Conservation (phyloP, 306 rosid genomes). For the Quercus berberidifolia region DNA sequence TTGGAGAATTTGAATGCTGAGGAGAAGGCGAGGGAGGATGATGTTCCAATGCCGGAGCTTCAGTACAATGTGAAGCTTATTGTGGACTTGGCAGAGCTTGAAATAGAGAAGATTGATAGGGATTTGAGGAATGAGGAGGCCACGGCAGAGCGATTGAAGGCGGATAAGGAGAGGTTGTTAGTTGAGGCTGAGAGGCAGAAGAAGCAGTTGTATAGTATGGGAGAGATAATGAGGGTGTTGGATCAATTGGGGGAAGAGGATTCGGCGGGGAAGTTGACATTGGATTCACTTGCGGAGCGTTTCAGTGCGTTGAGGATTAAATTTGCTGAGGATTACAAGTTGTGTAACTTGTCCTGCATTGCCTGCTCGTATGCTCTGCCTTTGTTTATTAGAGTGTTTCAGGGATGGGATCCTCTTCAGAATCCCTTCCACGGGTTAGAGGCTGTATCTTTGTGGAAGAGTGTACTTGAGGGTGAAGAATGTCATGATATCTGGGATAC, state of each 20-base stretch:
- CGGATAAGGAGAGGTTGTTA: constrained; percentile 67
- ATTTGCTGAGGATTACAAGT: constrained; percentile 63
- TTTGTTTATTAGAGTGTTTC: constrained; percentile 75
- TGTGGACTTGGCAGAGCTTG: constrained; percentile 46
- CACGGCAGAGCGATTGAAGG: constrained; percentile 44
- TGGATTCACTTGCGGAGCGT: constrained; percentile 67
- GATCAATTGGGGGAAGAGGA: constrained; percentile 57
- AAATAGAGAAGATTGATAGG: constrained; percentile 51
- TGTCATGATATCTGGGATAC: neutral
- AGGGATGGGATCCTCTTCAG: constrained; percentile 91
- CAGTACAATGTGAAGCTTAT: constrained; percentile 49
- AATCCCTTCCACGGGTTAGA: constrained; percentile 71
- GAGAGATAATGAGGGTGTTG: constrained; percentile 49
- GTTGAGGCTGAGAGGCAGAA: constrained; percentile 58
- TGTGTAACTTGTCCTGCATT: constrained; percentile 82
- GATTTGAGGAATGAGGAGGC: constrained; percentile 25
- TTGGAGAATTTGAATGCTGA: constrained; percentile 55
- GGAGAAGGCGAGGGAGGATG: constrained; percentile 39
- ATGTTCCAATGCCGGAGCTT: constrained; percentile 57
- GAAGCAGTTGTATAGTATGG: constrained; percentile 60
- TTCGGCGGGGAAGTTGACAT: constrained; percentile 12
- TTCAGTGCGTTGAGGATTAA: constrained; percentile 56
- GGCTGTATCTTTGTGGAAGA: constrained; percentile 66
- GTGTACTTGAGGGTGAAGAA: constrained; percentile 61
- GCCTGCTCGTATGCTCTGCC: constrained; percentile 86